Evolutionary conservation across 495 filamentous ascomycete genomes (phyloP).

Genomic region (Neurospora intermedia): DNA sequence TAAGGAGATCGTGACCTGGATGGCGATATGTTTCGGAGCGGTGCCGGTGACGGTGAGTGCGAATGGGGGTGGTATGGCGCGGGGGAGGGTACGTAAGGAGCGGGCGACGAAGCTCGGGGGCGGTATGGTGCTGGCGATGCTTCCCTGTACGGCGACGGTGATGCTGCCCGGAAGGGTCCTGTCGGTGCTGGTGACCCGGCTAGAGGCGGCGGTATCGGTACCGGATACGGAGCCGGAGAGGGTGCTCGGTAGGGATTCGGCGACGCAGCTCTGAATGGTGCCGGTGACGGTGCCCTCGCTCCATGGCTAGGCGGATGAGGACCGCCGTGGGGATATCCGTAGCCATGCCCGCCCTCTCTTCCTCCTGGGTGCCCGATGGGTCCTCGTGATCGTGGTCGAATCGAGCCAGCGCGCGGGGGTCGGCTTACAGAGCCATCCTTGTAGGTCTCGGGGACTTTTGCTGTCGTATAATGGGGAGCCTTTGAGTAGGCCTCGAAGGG

Average conservation of each 20-base stretch:
- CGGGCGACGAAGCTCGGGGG: slow-evolving; percentile 20
- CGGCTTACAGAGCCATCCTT: slow-evolving; percentile 19
- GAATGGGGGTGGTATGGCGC: slow-evolving; percentile 15
- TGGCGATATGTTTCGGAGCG: background rate
- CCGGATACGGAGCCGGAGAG: slow-evolving; percentile 27
- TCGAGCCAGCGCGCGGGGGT: background rate
- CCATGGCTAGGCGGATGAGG: slow-evolving; percentile 33
- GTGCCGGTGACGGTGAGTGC: slow-evolving; percentile 10
- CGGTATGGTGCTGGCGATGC: slow-evolving; percentile 2
- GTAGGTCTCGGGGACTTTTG: slow-evolving; percentile 40
- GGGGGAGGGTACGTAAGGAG: slow-evolving; percentile 12
- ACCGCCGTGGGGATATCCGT: background rate
- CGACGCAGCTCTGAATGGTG: slow-evolving; percentile 19
- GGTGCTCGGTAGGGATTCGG: slow-evolving; percentile 2
- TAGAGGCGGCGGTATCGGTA: slow-evolving; percentile 8
- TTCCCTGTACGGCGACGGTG: slow-evolving; percentile 35
- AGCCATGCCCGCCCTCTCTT: background rate
- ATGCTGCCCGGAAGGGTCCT: slow-evolving; percentile 37
- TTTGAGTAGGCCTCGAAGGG: slow-evolving; percentile 59
- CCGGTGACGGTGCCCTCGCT: slow-evolving; percentile 49
- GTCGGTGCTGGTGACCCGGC: slow-evolving; percentile 19
- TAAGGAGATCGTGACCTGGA: background rate
- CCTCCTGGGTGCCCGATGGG: background rate
- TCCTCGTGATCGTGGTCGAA: background rate
- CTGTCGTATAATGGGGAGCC: slow-evolving; percentile 42